Base-by-base conservation (phyloP, 2,329 filamentous ascomycete species). In the Massarina eburnea region DNA sequence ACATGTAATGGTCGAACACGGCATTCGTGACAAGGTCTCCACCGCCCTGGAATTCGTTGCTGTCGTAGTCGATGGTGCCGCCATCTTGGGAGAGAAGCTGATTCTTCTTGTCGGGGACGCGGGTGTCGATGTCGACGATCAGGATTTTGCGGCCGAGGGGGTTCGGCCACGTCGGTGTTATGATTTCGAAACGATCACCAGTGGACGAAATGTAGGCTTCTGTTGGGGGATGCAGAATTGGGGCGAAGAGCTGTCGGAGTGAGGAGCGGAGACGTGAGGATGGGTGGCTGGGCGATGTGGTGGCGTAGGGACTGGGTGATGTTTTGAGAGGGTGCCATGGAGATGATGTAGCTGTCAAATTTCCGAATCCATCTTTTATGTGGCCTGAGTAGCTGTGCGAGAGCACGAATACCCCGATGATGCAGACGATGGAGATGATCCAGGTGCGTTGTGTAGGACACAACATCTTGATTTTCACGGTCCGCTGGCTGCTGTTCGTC, bases 1-100 rank as follows among this genome's bases (percentile, higher is more conserved):
- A 74, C 7, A 73, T 54, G 47, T 66, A 73, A 40, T 75, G 72
- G 40, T 71, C 71, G 42, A 72, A 56, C 45, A 69, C 58, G 1
- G 66, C 63, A 2, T 69, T 68, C 57, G 72, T 71, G 56, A 72
- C 52, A 43, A 62, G 46, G 10, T 54, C 56, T 2, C 48, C 57
- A 58, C 68, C 58, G 2, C 36, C 29, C 29, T 17, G 9, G 15
- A 51, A 52, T 9, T 54, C 55, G 8, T 61, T 52, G 19, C 44
- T 39, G 7, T 56, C 54, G 47, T 58, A 65, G 18, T 62, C 49
- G 14, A 67, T 45, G 22, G 24, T 45, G 7, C 10, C 10, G 4
- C 34, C 12, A 15, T 49, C 45, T 6, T 54, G 45, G 22, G 60
- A 60, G 29, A 60, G 45, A 17, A 62, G 50, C 22, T 62, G 48